phyloP scores from a whole-genome alignment of 441 rosid species.

The Erodium chrysanthum region DNA sequence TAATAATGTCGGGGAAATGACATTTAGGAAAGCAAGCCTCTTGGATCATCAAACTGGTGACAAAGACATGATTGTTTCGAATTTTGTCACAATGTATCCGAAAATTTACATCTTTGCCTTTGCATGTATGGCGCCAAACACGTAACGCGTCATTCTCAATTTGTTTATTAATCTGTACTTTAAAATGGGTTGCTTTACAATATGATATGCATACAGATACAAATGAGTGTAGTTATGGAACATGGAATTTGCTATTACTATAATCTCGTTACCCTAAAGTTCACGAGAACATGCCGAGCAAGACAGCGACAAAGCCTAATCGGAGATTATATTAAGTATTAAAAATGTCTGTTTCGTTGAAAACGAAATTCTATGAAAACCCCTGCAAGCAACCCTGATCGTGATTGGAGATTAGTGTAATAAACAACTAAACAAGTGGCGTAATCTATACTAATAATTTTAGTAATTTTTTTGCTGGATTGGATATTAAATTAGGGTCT shows the following conservation, averaged over 20 bases:
- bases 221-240: background rate
- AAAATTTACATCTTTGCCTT: background rate
- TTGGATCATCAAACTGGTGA: background rate
- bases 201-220: no score
- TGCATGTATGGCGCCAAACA: slow-evolving; percentile 25
- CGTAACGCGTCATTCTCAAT: slow-evolving; percentile 24
- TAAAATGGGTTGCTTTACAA: no score
- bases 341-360: slow-evolving; percentile 21
- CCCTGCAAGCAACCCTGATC: slow-evolving; percentile 17
- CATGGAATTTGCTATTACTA: slow-evolving; percentile 20
- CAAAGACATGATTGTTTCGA: slow-evolving; percentile 21
- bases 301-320: slow-evolving; percentile 24
- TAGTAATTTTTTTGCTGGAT: no score
- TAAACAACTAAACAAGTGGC: no score
- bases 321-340: background rate
- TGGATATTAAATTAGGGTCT: no score
- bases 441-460: no score
- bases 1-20: slow-evolving; percentile 36
- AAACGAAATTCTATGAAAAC: slow-evolving; percentile 12
- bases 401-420: no score
- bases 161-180: background rate
- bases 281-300: slow-evolving; percentile 27
- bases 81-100: slow-evolving; percentile 8
- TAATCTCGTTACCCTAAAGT: background rate
- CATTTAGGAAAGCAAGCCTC: no score